Evolutionary conservation across 768 basidiomycete genomes (phyloP).

Genomic region (Cyclocybe cylindracea): DNA sequence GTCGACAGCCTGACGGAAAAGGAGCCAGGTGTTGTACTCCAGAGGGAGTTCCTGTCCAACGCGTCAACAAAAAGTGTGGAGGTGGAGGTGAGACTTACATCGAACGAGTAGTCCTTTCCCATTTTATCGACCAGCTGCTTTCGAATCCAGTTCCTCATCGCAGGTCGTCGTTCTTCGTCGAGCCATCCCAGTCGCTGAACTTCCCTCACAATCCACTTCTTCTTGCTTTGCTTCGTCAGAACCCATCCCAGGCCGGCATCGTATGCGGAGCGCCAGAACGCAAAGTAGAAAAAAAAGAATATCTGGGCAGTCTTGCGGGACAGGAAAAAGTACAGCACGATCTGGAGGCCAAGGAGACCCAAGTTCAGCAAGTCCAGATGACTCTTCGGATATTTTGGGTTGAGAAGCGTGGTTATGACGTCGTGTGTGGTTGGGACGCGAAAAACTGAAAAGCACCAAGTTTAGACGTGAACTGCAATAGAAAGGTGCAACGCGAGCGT

Average conservation of each 20-base stretch:
- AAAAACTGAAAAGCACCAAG: slow-evolving; percentile 62
- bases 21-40: slow-evolving; percentile 95
- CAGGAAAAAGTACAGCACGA: slow-evolving; percentile 70
- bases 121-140: slow-evolving; percentile 88
- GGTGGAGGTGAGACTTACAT: slow-evolving; percentile 50
- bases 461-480: background rate
- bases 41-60: slow-evolving; percentile 74
- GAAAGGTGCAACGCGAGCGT: slow-evolving; percentile 10
- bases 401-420: slow-evolving; percentile 81
- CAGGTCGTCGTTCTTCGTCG: slow-evolving; percentile 66
- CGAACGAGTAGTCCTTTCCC: slow-evolving; percentile 92
- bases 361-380: slow-evolving; percentile 88
- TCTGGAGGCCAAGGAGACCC: slow-evolving; percentile 74
- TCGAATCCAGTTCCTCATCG: slow-evolving; percentile 79
- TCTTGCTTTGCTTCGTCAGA: slow-evolving; percentile 93
- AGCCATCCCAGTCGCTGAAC: slow-evolving; percentile 86
- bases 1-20: slow-evolving; percentile 95
- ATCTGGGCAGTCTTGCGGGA: slow-evolving; percentile 52
- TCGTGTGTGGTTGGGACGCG: slow-evolving; percentile 91
- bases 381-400: slow-evolving; percentile 82
- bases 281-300: slow-evolving; percentile 90
- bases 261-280: slow-evolving; percentile 91
- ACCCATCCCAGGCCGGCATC: slow-evolving; percentile 94
- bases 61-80: slow-evolving; percentile 4
- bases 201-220: slow-evolving; percentile 87